Conservation (phyloP, 768 basidiomycete species). For the Auricularia auricula-judae region DNA sequence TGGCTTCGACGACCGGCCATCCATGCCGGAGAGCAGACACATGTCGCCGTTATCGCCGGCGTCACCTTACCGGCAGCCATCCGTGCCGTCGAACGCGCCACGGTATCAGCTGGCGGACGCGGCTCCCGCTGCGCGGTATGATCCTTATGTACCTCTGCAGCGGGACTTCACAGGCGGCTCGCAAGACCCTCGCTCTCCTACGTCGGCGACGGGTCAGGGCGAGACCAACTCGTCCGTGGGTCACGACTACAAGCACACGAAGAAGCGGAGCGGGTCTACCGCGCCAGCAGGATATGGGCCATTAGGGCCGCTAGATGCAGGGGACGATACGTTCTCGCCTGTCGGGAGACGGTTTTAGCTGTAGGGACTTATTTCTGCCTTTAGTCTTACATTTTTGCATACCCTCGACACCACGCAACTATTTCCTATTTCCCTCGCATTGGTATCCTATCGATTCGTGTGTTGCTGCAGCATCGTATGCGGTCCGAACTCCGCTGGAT, state of each 20-base stretch:
- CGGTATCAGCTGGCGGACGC: conserved; percentile 58
- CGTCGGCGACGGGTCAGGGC: conserved; percentile 18
- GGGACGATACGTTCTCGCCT: conserved; percentile 3
- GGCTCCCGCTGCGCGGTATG: conserved; percentile 32
- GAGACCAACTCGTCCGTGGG: conserved; percentile 25
- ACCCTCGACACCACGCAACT: neutral
- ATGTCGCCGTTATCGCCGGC: conserved; percentile 13
- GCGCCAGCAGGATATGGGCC: conserved; percentile 31
- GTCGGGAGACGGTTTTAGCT: neutral
- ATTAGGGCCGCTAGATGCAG: conserved; percentile 32
- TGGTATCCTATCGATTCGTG: neutral
- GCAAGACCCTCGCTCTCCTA: conserved; percentile 16
- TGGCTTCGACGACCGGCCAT: conserved; percentile 71
- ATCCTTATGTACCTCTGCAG: conserved; percentile 47
- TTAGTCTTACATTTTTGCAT: neutral
- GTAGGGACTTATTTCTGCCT: neutral
- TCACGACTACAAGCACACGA: conserved; percentile 27
- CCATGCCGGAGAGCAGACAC: conserved; percentile 21
- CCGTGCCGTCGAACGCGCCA: conserved; percentile 27
- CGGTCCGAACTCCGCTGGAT: neutral
- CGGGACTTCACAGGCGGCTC: conserved; percentile 28
- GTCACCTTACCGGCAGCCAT: conserved; percentile 4
- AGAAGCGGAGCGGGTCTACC: conserved; percentile 26
- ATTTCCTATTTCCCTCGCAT: neutral
- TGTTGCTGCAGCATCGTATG: neutral